A percentile compares a stretch with the other conserved stretches of the same genome.
Evolutionary conservation across 2,329 filamentous ascomycete genomes (phyloP).

Genomic region (Atkinsonella texensis): DNA sequence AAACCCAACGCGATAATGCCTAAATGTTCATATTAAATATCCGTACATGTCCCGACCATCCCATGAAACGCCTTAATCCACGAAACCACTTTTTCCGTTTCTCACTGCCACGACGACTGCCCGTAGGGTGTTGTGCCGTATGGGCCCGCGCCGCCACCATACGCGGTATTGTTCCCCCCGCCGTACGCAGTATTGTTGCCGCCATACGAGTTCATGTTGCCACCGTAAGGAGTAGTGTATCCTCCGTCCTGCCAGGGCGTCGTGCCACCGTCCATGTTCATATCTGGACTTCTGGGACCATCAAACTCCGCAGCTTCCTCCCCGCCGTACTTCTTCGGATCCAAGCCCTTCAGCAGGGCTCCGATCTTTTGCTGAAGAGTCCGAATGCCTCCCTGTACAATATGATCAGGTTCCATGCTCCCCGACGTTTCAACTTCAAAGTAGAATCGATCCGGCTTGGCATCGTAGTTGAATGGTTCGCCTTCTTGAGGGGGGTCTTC

Average conservation of each 20-base stretch:
- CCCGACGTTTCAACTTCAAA: constrained; percentile 86
- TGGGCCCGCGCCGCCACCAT: constrained; percentile 42
- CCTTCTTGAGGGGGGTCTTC: constrained; percentile 72
- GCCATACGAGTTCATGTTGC: constrained; percentile 46
- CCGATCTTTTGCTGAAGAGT: constrained; percentile 87
- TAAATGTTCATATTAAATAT: constrained; percentile 1
- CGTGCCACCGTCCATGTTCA: constrained; percentile 44
- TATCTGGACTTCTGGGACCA: constrained; percentile 54
- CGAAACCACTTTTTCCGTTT: too few species aligned
- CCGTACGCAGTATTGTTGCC: constrained; percentile 59
- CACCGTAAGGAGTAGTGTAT: constrained; percentile 57
- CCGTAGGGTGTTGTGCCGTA: constrained; percentile 36
- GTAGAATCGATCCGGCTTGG: constrained; percentile 76
- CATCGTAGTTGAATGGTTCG: constrained; percentile 84
- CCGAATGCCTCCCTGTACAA: constrained; percentile 79
- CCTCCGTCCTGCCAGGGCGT: constrained; percentile 50
- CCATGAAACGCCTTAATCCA: constrained; percentile 4
- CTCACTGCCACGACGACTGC: constrained; percentile 36
- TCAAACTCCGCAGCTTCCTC: constrained; percentile 50
- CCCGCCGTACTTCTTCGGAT: constrained; percentile 35
- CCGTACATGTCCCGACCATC: background rate
- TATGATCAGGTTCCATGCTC: constrained; percentile 76
- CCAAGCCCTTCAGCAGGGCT: constrained; percentile 51
- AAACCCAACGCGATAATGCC: constrained; percentile 1
- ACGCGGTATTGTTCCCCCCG: constrained; percentile 50